These are phyloP conservation scores for Sugiyamaella americana DNA, from an alignment of 805 yeast genomes.

Conservation along the genomic window DNA sequence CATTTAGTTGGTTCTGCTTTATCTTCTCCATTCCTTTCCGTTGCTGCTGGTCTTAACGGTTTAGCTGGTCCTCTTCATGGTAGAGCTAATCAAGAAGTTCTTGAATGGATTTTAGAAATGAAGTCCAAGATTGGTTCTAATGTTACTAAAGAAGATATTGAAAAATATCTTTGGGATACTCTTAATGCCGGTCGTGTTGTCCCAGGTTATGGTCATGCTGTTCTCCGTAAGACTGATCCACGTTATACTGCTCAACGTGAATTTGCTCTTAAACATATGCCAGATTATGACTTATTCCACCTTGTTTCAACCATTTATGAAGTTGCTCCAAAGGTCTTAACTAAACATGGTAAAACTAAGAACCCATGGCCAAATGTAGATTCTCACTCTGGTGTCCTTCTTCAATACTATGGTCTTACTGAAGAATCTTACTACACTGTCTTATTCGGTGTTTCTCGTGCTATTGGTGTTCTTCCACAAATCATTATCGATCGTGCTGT, in stretches of 20 bases:
- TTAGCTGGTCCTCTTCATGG: slow-evolving; percentile 86
- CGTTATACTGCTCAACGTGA: slow-evolving; percentile 75
- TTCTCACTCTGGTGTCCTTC: slow-evolving; percentile 78
- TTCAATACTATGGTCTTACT: slow-evolving; percentile 79
- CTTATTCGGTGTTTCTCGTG: slow-evolving; percentile 80
- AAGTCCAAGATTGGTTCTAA: slow-evolving; percentile 32
- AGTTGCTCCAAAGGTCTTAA: slow-evolving; percentile 75
- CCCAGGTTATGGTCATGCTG: slow-evolving; percentile 89
- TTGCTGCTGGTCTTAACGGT: slow-evolving; percentile 75
- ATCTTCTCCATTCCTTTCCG: slow-evolving; percentile 67
- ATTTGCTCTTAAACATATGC: slow-evolving; percentile 55
- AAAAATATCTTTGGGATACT: slow-evolving; percentile 63
- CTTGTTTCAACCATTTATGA: slow-evolving; percentile 71
- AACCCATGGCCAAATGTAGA: slow-evolving; percentile 93
- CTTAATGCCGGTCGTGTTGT: slow-evolving; percentile 70
- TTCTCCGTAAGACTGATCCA: slow-evolving; percentile 76
- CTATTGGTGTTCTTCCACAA: slow-evolving; percentile 81
- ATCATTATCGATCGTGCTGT: slow-evolving; percentile 77
- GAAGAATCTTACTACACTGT: slow-evolving; percentile 83
- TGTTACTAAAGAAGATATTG: slow-evolving; percentile 46
- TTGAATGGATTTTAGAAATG: slow-evolving; percentile 64
- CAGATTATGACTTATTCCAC: slow-evolving; percentile 73
- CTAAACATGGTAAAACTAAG: slow-evolving; percentile 83
- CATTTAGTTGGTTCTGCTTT: slow-evolving; percentile 79
- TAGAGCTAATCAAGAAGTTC: slow-evolving; percentile 79